Evolutionary conservation across 2,329 filamentous ascomycete species (phyloP).

Genomic region (Aspergillus fijiensis): DNA sequence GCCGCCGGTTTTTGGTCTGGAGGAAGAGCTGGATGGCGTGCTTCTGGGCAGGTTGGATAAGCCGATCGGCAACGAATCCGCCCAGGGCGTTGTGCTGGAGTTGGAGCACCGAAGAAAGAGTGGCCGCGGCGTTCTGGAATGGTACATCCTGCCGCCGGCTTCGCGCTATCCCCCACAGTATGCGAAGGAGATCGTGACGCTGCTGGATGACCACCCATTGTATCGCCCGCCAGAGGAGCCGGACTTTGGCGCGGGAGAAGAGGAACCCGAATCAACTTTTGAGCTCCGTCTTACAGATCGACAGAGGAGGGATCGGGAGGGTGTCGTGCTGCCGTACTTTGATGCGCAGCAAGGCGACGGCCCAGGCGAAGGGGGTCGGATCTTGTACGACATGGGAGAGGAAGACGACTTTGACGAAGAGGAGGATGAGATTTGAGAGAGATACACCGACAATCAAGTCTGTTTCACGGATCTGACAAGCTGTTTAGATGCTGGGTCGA

Average conservation of each 20-base stretch:
- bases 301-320: constrained; percentile 81
- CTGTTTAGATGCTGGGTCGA: no score
- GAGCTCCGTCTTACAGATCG: constrained; percentile 84
- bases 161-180: constrained; percentile 47
- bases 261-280: constrained; percentile 73
- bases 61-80: constrained; percentile 32
- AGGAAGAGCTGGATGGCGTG: constrained; percentile 74
- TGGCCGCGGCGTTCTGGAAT: constrained; percentile 73
- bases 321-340: constrained; percentile 90
- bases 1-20: constrained; percentile 75
- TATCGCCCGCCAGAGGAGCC: constrained; percentile 56
- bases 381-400: constrained; percentile 92
- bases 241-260: constrained; percentile 46
- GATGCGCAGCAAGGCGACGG: constrained; percentile 78
- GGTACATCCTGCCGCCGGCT: constrained; percentile 57
- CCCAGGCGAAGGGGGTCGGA: constrained; percentile 81
- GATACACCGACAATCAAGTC: neutral
- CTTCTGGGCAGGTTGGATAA: constrained; percentile 61
- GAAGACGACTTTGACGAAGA: constrained; percentile 98
- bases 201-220: constrained; percentile 75
- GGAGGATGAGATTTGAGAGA: constrained; percentile 76
- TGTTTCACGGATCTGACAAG: no score
- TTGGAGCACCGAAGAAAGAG: constrained; percentile 85
- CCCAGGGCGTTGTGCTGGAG: constrained; percentile 69
- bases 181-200: constrained; percentile 52